Base-by-base conservation (phyloP, 164 flowering plant genomes). In the Aristolochia californica region DNA sequence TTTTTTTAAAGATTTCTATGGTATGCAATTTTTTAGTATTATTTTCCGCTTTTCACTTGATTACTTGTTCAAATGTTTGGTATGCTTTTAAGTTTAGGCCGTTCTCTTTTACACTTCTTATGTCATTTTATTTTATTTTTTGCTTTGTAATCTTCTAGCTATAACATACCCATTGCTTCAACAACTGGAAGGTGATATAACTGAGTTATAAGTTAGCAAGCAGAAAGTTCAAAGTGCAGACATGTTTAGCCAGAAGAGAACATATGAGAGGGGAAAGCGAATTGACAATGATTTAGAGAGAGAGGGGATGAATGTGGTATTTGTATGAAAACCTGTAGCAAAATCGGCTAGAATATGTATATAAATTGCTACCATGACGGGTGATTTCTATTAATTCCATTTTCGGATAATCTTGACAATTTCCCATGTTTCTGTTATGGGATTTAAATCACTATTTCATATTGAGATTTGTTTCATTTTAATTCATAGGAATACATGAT, bases 241-340 rank as follows among this genome's bases (percentile, higher is more conserved):
- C 58, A 57, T 53, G 45, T 59, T 53, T 55, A 58, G 71, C 38
- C 66, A 65, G 68, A 85, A 77, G 70, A 75, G 55, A 45, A 23
- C 51, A 14, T 82, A 76, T 59, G 75, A 62, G 54, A 76, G 70
- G 56, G 63, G 45, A 17, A 61, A 61, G 23, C 58, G 68, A 24
- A 38, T 66, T 20, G 75, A 66, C 56, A 14, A 66, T 44, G 93
- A 90, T 53, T 60, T 73, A 55, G 86, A 91, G 59, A 82, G 88
- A 70, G 96, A 88, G 67, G n/a, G n/a, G 80, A 82, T 43, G 96
- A 88, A 66, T 88, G 96, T 75, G 96, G 94, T 30, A 85, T 88
- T 62, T 88, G 96, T 72, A 68, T 88, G 68, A 91, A 85, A 61
- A 69, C 78, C 13, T 78, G 95, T 70, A 72, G 84, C 64, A 91